Evolutionary conservation across 2,329 filamentous ascomycete species (phyloP).

Genomic region (Colletotrichum euphorbiae): DNA sequence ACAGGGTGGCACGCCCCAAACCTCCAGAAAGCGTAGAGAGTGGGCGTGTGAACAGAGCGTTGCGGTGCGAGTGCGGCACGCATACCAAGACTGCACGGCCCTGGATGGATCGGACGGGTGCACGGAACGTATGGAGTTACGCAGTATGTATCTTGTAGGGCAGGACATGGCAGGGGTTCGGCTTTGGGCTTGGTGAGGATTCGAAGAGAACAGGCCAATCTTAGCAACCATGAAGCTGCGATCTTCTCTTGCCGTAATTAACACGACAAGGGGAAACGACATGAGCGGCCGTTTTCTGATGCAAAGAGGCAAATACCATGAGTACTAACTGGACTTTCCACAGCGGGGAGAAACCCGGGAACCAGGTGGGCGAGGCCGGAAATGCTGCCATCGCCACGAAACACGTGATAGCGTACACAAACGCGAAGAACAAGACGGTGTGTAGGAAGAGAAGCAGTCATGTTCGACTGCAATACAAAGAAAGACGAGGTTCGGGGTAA

Average conservation of each 20-base stretch:
- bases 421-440: background rate
- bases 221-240: background rate
- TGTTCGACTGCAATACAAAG: background rate
- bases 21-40: background rate
- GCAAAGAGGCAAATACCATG: constrained; percentile 3
- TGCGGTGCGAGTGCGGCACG: constrained; percentile 5
- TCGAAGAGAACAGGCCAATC: constrained; percentile 3
- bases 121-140: constrained; percentile 28
- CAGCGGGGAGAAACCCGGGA: background rate
- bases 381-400: constrained; percentile 1
- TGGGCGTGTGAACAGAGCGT: constrained; percentile 8
- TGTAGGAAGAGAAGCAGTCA: background rate
- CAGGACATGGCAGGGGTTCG: constrained; percentile 10
- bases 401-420: background rate
- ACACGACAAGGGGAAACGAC: background rate
- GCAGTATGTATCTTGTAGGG: constrained; percentile 20
- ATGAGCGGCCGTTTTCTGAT: background rate
- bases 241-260: constrained; percentile 7
- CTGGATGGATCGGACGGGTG: constrained; percentile 16
- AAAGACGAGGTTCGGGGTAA: background rate
- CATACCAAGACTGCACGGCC: constrained; percentile 1
- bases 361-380: background rate
- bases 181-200: background rate
- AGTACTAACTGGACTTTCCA: background rate
- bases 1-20: constrained; percentile 11